Base-by-base conservation (phyloP, 108 stramenopile species). In the Aureococcus anophagefferens region DNA sequence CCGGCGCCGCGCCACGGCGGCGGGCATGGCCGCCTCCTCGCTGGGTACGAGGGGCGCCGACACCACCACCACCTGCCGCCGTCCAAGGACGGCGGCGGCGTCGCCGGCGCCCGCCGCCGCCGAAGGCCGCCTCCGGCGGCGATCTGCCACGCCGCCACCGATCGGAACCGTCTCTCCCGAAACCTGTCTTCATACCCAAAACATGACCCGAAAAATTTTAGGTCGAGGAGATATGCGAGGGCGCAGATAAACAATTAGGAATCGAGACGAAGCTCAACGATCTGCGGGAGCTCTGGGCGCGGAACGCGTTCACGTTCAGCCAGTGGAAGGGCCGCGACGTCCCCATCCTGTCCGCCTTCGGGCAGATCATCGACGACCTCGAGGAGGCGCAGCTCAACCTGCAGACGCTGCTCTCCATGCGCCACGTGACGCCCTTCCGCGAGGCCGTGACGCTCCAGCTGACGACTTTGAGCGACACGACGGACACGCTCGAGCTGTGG, bases 351-450 rank as follows among this genome's bases (percentile, higher is more conserved):
- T 46, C n/a, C 15, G 80, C 70, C 32, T 79, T 77, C 51, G 40
- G 67, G 11, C 66, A 64, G 17, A 68, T 78, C 0, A 80, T 87
- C 64, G 86, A 87, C 46, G 86, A 86, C 31, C 73, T 87, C 5
- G 86, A 87, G 62, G 86, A 87, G 37, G 83, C 83, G 18, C 86
- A 87, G 79, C 78, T 87, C 28, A 67, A 74, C 44, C 65, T 86
- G 33, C 85, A 84, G 59, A 75, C 80, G 0, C 67, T 84, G 13
- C 81, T 87, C 7, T 80, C 81, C 31, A 77, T 79, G 66, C 67
- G 86, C 32, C 77, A 86, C 78, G 81, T 79, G 5, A 46, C 51
- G 34, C 83, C 83, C 29, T 81, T 84, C 69, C 36, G 68, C 35
- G 80, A 79, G 29, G 70, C 72, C 15, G 74, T 79, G 7, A 70